Evolutionary conservation across 345 rosid species (phyloP).

Genomic region (Arabidopsis suecica): DNA sequence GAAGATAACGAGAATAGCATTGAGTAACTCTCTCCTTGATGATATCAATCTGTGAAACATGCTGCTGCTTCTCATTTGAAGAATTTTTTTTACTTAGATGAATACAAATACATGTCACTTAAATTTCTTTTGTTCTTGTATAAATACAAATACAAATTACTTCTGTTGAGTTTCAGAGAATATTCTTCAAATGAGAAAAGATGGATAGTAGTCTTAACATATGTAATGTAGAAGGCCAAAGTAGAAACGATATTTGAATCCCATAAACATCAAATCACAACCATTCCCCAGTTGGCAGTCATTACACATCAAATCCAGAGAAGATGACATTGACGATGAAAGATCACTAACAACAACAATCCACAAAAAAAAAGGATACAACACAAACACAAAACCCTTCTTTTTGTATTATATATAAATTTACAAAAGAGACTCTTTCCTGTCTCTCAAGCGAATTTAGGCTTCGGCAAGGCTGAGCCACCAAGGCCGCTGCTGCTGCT

Average conservation of each 20-base stretch:
- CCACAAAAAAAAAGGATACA: constrained; percentile 37
- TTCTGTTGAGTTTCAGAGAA: no score
- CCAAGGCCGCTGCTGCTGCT: constrained; percentile 60
- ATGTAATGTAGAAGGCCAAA: neutral
- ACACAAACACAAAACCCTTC: constrained; percentile 40
- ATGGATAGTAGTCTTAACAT: neutral
- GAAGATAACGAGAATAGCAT: constrained; percentile 41
- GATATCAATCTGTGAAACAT: constrained; percentile 26
- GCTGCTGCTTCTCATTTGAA: constrained; percentile 11
- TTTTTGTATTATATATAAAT: constrained; percentile 37
- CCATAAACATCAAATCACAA: constrained; percentile 40
- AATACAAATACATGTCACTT: constrained; percentile 18
- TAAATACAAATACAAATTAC: no score
- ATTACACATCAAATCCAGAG: constrained; percentile 45
- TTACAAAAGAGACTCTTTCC: constrained; percentile 45
- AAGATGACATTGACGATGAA: constrained; percentile 34
- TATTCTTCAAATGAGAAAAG: neutral
- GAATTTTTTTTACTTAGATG: neutral
- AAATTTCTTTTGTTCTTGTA: neutral
- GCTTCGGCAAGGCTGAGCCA: constrained; percentile 61
- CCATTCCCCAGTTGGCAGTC: constrained; percentile 38
- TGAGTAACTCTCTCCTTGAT: constrained; percentile 39
- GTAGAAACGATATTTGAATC: constrained; percentile 27
- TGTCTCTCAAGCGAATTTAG: constrained; percentile 49
- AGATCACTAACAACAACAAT: constrained; percentile 43